Evolutionary conservation across 192 early-diverging fungal genomes (phyloP).

Genomic region (Dissophora ornata): DNA sequence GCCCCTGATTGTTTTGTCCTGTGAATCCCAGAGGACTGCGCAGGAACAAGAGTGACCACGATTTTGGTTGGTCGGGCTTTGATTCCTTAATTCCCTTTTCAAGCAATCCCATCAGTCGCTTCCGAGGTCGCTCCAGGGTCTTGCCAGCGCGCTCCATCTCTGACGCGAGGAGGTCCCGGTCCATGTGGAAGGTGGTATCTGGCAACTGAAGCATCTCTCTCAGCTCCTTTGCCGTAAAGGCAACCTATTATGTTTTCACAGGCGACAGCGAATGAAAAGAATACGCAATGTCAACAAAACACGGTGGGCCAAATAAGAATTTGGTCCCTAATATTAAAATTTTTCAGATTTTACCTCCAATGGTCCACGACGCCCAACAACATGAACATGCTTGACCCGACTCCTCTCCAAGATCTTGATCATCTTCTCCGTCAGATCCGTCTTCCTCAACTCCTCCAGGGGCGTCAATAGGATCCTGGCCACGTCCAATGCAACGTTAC

Average conservation of each 20-base stretch:
- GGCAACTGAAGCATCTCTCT: constrained; percentile 91
- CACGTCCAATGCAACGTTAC: constrained; percentile 95
- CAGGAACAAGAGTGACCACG: constrained; percentile 81
- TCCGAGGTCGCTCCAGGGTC: constrained; percentile 71
- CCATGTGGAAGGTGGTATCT: constrained; percentile 68
- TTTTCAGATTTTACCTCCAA: constrained; percentile 72
- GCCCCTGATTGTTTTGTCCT: constrained; percentile 2
- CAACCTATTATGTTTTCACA: constrained; percentile 67
- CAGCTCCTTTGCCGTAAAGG: constrained; percentile 96
- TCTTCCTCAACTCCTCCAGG: constrained; percentile 76
- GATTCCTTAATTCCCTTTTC: constrained; percentile 64
- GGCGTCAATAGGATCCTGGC: constrained; percentile 86
- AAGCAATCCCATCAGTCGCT: constrained; percentile 88
- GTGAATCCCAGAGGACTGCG: constrained; percentile 73
- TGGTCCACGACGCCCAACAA: constrained; percentile 93
- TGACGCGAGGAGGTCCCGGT: constrained; percentile 64
- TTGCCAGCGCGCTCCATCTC: constrained; percentile 61
- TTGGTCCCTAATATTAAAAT: no score
- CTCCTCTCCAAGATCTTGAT: constrained; percentile 73
- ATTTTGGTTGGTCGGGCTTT: constrained; percentile 60
- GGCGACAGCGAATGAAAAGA: no score
- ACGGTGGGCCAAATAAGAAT: no score
- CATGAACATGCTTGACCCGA: constrained; percentile 81
- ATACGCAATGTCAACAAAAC: no score
- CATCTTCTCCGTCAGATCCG: constrained; percentile 87